Evolutionary conservation across 2,329 filamentous ascomycete genomes (phyloP).

Genomic region (Aspergillus sp.): DNA sequence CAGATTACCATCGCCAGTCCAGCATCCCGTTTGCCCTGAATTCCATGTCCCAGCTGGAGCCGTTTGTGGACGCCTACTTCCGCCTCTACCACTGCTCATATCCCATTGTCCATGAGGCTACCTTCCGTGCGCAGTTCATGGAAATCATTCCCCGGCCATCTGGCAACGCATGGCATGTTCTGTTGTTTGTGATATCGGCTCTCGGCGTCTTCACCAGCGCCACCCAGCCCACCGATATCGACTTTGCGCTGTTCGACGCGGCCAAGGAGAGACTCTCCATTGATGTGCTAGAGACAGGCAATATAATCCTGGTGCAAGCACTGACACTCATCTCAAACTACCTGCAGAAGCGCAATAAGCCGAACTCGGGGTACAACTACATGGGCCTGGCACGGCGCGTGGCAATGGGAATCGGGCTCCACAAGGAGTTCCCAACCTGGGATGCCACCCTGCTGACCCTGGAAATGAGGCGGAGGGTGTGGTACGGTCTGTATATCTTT

Average conservation of each 20-base stretch:
- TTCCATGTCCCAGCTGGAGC: neutral
- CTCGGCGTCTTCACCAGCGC: slow-evolving; percentile 34
- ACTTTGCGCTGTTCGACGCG: slow-evolving; percentile 38
- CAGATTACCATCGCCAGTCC: neutral
- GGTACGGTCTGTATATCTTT: slow-evolving; percentile 36
- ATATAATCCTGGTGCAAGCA: slow-evolving; percentile 41
- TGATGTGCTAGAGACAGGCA: slow-evolving; percentile 41
- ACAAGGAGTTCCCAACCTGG: slow-evolving; percentile 42
- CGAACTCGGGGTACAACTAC: slow-evolving; percentile 44
- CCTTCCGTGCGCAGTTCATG: slow-evolving; percentile 40
- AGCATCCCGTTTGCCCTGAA: neutral
- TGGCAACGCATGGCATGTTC: slow-evolving; percentile 33
- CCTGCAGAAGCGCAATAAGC: slow-evolving; percentile 44
- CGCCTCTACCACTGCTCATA: slow-evolving; percentile 37
- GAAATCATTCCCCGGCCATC: slow-evolving; percentile 34
- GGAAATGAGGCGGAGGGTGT: slow-evolving; percentile 31
- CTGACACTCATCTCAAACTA: slow-evolving; percentile 43
- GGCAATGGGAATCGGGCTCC: slow-evolving; percentile 43
- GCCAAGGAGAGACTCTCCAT: slow-evolving; percentile 39
- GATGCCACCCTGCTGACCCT: slow-evolving; percentile 28
- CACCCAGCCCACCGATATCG: slow-evolving; percentile 24
- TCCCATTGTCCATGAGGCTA: slow-evolving; percentile 42
- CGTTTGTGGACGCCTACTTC: slow-evolving; percentile 36
- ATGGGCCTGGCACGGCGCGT: slow-evolving; percentile 41
- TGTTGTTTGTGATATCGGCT: slow-evolving; percentile 37